A percentile compares a stretch with the other conserved stretches of the same genome.
Conservation (phyloP, 1,284 basidiomycete genomes). For the Golubevia pallescens region DNA sequence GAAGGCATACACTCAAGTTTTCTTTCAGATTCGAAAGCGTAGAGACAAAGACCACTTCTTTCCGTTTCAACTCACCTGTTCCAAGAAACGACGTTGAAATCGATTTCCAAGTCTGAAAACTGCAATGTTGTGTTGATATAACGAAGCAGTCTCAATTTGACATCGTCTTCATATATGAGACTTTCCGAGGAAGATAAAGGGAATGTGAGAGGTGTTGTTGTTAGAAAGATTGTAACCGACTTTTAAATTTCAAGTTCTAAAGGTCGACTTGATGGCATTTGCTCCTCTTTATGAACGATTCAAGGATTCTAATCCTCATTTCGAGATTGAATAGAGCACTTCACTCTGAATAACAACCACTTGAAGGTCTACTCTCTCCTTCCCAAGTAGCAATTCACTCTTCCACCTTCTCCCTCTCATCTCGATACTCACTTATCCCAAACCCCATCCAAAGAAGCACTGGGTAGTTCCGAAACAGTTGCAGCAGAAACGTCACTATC, state of each 20-base stretch:
- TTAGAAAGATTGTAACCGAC: too few species aligned
- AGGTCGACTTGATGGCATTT: not conserved
- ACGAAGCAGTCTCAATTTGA: constrained; percentile 85
- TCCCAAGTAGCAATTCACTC: not conserved
- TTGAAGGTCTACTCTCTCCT: not conserved
- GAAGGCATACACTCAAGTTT: not conserved
- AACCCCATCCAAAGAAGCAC: constrained; percentile 80
- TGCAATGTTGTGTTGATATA: constrained; percentile 92
- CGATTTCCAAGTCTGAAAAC: constrained; percentile 85
- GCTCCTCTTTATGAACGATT: not conserved
- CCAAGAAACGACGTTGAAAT: constrained; percentile 92
- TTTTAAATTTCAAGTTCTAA: not conserved
- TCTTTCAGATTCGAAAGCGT: too few species aligned
- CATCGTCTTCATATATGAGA: constrained; percentile 84
- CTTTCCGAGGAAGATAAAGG: constrained; percentile 68
- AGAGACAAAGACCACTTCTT: too few species aligned
- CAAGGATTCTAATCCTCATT: not conserved
- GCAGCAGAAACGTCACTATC: constrained; percentile 75
- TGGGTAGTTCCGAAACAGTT: constrained; percentile 83
- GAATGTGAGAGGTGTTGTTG: constrained; percentile 40
- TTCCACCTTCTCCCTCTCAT: not conserved
- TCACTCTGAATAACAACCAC: not conserved
- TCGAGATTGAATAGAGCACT: not conserved
- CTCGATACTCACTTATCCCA: constrained; percentile 70
- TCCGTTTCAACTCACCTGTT: constrained; percentile 71